Conservation (phyloP, 2,329 filamentous ascomycete species). For the Spiromastix sp. region DNA sequence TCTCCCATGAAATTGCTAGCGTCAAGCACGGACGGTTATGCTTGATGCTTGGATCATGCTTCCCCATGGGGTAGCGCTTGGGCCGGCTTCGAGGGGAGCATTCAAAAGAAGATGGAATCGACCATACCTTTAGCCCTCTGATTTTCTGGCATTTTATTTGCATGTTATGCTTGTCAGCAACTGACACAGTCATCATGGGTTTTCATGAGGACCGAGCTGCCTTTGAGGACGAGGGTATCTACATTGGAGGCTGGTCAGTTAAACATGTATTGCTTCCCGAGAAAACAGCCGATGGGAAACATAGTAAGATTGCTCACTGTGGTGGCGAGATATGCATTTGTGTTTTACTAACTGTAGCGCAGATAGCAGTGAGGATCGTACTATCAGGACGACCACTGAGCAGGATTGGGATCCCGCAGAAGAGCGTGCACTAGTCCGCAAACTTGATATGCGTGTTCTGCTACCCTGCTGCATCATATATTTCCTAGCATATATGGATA, state of each 20-base stretch:
- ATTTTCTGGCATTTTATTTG: no score
- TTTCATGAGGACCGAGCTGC: background rate
- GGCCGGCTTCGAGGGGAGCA: no score
- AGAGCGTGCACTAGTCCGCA: background rate
- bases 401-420: background rate
- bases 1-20: no score
- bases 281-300: background rate
- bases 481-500: slow-evolving; percentile 1
- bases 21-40: no score
- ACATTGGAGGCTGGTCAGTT: background rate
- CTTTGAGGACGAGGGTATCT: background rate
- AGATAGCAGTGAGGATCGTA: background rate
- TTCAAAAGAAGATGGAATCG: no score
- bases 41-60: no score
- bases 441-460: background rate
- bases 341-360: background rate
- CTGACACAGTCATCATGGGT: background rate
- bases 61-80: no score
- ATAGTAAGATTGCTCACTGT: background rate
- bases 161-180: no score
- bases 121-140: no score
- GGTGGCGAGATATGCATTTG: background rate
- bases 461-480: slow-evolving; percentile 1
- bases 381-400: background rate
- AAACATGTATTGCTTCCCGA: background rate